phyloP scores from a whole-genome alignment of 805 yeast genomes.

The Blastobotrys peoriensis region DNA sequence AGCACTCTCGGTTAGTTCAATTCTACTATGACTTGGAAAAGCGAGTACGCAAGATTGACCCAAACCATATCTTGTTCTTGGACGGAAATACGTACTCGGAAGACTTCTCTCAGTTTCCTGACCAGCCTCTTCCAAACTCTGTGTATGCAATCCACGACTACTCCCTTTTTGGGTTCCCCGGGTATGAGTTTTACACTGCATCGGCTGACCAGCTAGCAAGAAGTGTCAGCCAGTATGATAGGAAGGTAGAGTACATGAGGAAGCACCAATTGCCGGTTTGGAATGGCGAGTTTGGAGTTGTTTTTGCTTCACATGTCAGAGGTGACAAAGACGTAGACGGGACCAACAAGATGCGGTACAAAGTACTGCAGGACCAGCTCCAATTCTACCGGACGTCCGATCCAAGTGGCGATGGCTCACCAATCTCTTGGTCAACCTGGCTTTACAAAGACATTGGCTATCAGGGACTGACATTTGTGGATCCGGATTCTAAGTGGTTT shows the following conservation, averaged over 20 bases:
- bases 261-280: slow-evolving; percentile 42
- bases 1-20: slow-evolving; percentile 36
- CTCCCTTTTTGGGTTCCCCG: slow-evolving; percentile 41
- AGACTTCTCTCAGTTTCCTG: slow-evolving; percentile 45
- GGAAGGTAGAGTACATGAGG: slow-evolving; percentile 41
- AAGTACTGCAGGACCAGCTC: slow-evolving; percentile 42
- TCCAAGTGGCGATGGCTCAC: slow-evolving; percentile 41
- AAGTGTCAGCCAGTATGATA: slow-evolving; percentile 35
- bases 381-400: slow-evolving; percentile 40
- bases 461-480: slow-evolving; percentile 44
- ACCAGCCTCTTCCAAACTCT: slow-evolving; percentile 34
- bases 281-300: slow-evolving; percentile 53
- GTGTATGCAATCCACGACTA: slow-evolving; percentile 51
- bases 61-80: slow-evolving; percentile 43
- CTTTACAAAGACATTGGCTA: slow-evolving; percentile 48
- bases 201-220: slow-evolving; percentile 33
- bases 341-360: slow-evolving; percentile 38
- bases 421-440: slow-evolving; percentile 50
- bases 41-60: slow-evolving; percentile 40
- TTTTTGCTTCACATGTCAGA: slow-evolving; percentile 37
- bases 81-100: slow-evolving; percentile 48
- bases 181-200: slow-evolving; percentile 29
- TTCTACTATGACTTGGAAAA: slow-evolving; percentile 37
- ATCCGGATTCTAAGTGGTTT: slow-evolving; percentile 40
- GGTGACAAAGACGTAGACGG: slow-evolving; percentile 37